Conservation (phyloP, 2,329 filamentous ascomycete genomes). For the Talaromyces albobiverticillius region DNA sequence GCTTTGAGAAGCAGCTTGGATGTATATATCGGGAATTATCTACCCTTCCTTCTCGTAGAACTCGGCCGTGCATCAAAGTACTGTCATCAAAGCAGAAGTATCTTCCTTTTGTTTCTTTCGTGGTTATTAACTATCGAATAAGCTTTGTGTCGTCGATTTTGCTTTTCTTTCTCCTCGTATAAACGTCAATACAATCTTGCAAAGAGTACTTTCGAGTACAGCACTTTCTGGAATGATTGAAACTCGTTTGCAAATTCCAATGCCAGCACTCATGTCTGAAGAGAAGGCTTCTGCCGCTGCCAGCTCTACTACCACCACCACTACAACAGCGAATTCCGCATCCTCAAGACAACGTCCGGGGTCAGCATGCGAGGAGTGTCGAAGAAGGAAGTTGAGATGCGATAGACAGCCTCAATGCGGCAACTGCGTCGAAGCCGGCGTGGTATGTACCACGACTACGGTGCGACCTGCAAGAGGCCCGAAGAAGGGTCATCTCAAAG, state of each 20-base stretch:
- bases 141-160: too few species aligned
- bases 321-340: neutral
- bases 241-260: constrained; percentile 10
- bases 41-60: neutral
- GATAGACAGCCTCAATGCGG: constrained; percentile 82
- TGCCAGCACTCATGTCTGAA: constrained; percentile 11
- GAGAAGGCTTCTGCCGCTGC: constrained; percentile 3
- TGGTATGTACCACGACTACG: constrained; percentile 26
- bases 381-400: constrained; percentile 87
- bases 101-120: neutral
- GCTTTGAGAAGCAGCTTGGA: neutral
- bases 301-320: neutral
- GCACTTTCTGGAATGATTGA: constrained; percentile 8
- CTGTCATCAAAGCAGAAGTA: neutral
- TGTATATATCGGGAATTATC: constrained; percentile 9
- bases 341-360: constrained; percentile 26
- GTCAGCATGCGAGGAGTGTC: constrained; percentile 81
- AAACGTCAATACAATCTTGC: neutral
- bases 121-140: neutral
- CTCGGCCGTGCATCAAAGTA: neutral
- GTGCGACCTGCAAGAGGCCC: constrained; percentile 63
- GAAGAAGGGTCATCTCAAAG: constrained; percentile 88
- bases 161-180: neutral
- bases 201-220: neutral
- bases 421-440: constrained; percentile 62